Evolutionary conservation across 495 filamentous ascomycete species (phyloP), one percentile per base, ranked within the genome.

Genomic region (Hypoxylon fragiforme): DNA sequence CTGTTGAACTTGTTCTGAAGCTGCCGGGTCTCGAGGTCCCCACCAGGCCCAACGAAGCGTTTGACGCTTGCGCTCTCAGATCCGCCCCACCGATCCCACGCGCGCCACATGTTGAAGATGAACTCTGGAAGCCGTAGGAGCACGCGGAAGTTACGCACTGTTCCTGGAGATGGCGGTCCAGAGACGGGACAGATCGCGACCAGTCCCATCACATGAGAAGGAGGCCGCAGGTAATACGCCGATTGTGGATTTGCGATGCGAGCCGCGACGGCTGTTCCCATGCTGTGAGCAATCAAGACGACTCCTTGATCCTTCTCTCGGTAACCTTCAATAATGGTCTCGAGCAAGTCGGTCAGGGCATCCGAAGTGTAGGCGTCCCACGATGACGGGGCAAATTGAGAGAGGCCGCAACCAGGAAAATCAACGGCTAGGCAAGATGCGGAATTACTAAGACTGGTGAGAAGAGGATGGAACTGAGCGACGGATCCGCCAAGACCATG

Each of bases 371-470:
- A 97, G 16, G 91, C 87, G 37, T 83, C 77, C 90, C 91, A 95
- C 20, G 76, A 64, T 1, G 74, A 82, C 2, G 85, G 86, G 19
- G 74, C 76, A 70, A 91, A 92, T 9, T 77, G 74, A 6, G 91
- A 96, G 4, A 82, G 71, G 21, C 92, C 92, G 54, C 91, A 96
- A 21, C 92, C 92, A 1, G 92, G 92, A 1, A 96, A 73, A 68
- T 97, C 92, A 49, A 97, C 86, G 3, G 88, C 88, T 12, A 97
- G 81, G 62, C 90, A 95, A n/a, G 92, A 86, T 1, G 88, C 89
- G 15, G 91, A 74, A 54, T 95, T 90, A 11, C 88, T 85, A 26
- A 97, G 75, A 67, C 88, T 92, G 1, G 83, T 87, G 9, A 97
- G 77, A 3, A 97, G 71, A 28, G 90, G 83, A 51, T 87, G 79